Evolutionary conservation across 805 yeast species (phyloP).

Genomic region (Candida stauntonica): DNA sequence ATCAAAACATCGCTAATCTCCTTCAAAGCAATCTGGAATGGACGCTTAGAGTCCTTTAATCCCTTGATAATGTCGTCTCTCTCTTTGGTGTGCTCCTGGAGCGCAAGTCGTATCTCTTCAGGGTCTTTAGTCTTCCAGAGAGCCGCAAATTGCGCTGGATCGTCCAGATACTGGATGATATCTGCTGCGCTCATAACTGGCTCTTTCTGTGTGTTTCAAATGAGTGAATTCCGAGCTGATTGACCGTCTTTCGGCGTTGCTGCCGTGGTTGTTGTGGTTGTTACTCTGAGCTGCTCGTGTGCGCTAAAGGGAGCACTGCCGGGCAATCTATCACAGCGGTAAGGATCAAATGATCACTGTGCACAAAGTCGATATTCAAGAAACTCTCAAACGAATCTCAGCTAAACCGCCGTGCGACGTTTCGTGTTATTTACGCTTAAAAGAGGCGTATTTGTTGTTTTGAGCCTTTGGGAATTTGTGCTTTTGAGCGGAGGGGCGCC

Average conservation of each 20-base stretch:
- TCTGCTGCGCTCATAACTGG: slow-evolving; percentile 7
- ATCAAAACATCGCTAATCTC: slow-evolving; percentile 85
- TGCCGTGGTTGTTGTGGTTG: no score
- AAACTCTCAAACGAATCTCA: not conserved
- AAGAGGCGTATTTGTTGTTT: not conserved
- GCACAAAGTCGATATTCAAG: not conserved
- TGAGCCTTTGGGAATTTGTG: not conserved
- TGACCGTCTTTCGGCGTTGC: no score
- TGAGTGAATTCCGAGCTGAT: no score
- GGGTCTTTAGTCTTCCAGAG: slow-evolving; percentile 5
- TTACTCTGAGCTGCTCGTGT: no score
- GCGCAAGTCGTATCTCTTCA: slow-evolving; percentile 6
- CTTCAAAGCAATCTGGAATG: slow-evolving; percentile 12
- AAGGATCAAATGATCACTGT: no score
- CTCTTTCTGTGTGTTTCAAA: not conserved
- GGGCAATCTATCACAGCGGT: not conserved
- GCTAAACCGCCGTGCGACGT: not conserved
- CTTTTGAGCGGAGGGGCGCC: not conserved
- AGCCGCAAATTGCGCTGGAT: slow-evolving; percentile 6
- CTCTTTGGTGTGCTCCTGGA: slow-evolving; percentile 1
- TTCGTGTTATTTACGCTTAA: not conserved
- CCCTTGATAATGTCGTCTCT: slow-evolving; percentile 5
- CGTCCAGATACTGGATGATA: slow-evolving; percentile 3
- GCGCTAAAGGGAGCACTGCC: no score
- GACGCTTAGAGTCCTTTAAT: slow-evolving; percentile 6